A percentile compares a stretch with the other conserved stretches of the same genome.
These are phyloP conservation scores for Turritis glabra DNA, from an alignment of 345 rosid genomes.

Conservation along the genomic window DNA sequence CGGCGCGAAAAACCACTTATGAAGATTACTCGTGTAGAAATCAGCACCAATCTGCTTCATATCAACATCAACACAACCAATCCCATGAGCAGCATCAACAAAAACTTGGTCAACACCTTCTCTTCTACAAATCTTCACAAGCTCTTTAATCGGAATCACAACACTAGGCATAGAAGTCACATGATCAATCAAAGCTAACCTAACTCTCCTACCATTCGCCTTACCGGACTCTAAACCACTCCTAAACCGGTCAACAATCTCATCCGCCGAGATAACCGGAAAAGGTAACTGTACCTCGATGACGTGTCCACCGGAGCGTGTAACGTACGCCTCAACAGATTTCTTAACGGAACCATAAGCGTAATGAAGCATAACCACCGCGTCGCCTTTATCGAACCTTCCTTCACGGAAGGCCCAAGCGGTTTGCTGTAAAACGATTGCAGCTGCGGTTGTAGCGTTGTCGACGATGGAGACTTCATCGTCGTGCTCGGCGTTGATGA, in stretches of 20 bases:
- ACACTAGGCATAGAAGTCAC: slow-evolving; percentile 93
- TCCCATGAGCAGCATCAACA: slow-evolving; percentile 93
- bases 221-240: slow-evolving; percentile 66
- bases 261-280: slow-evolving; percentile 66
- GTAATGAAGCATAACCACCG: slow-evolving; percentile 80
- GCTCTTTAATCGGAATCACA: slow-evolving; percentile 71
- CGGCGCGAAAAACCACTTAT: slow-evolving; percentile 95
- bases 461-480: slow-evolving; percentile 85
- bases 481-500: slow-evolving; percentile 74
- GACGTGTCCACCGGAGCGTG: slow-evolving; percentile 81
- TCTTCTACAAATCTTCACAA: slow-evolving; percentile 80
- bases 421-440: slow-evolving; percentile 70
- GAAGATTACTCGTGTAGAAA: slow-evolving; percentile 81
- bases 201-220: slow-evolving; percentile 58
- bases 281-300: slow-evolving; percentile 85
- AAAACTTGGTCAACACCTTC: slow-evolving; percentile 92
- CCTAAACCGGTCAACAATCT: slow-evolving; percentile 62
- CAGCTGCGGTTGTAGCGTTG: slow-evolving; percentile 92
- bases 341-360: slow-evolving; percentile 86
- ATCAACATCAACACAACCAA: slow-evolving; percentile 86
- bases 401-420: slow-evolving; percentile 81
- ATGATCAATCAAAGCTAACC: slow-evolving; percentile 92
- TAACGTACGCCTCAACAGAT: slow-evolving; percentile 83
- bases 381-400: slow-evolving; percentile 63
- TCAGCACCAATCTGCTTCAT: slow-evolving; percentile 93